phyloP scores from a whole-genome alignment of 73 alveolate species.

The Tetrahymena thermophila region DNA sequence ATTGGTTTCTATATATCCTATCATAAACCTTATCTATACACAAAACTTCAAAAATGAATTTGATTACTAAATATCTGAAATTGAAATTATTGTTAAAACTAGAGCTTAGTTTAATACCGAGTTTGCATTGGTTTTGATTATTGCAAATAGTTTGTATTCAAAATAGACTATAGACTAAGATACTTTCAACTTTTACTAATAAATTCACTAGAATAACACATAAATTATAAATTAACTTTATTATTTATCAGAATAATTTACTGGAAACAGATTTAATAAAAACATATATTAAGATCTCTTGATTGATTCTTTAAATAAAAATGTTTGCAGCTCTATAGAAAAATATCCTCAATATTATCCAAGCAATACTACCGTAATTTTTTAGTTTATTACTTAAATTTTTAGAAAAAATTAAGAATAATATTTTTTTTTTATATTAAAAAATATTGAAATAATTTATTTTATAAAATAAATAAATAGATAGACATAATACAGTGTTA shows the following conservation, averaged over 20 bases:
- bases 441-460: not conserved
- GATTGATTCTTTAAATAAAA: not conserved
- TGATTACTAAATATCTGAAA: not conserved
- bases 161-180: not conserved
- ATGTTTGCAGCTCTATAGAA: not conserved
- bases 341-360: not conserved
- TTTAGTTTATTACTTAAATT: not conserved
- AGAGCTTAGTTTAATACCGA: not conserved
- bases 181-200: not conserved
- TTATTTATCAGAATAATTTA: not conserved
- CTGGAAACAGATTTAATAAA: not conserved
- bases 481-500: not conserved
- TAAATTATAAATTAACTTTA: not conserved
- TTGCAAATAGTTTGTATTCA: not conserved
- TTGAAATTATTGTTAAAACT: not conserved
- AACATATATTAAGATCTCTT: not conserved
- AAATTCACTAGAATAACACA: not conserved
- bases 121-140: not conserved
- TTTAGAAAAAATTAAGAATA: too few species aligned
- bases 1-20: not conserved
- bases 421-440: too few species aligned
- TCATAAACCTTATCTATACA: not conserved
- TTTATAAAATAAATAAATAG: not conserved
- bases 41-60: not conserved
- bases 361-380: not conserved